phyloP scores from a whole-genome alignment of 2,329 filamentous ascomycete species.

The Verticillium nubilum region DNA sequence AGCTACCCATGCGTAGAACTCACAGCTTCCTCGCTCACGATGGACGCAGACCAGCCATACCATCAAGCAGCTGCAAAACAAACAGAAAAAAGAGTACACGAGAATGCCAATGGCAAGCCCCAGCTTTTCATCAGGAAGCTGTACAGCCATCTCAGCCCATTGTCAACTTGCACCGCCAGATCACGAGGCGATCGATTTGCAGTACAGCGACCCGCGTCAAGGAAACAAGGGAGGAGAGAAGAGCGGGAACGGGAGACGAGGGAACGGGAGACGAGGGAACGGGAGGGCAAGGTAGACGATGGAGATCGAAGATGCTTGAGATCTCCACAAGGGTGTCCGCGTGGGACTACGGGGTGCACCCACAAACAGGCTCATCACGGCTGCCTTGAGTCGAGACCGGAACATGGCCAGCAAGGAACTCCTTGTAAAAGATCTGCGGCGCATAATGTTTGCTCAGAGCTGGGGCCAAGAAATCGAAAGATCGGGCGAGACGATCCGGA shows the following conservation, averaged over 20 bases:
- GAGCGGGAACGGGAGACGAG: not conserved
- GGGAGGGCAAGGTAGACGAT: not conserved
- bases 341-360: not conserved
- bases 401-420: not conserved
- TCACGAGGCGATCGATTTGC: not conserved
- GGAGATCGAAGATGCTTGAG: not conserved
- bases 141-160: constrained; percentile 25
- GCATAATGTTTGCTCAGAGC: not conserved
- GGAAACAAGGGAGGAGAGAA: not conserved
- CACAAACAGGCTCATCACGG: not conserved
- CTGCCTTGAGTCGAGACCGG: not conserved
- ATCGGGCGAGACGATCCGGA: not conserved
- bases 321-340: not conserved
- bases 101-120: constrained; percentile 26
- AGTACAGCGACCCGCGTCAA: not conserved
- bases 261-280: not conserved
- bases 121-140: constrained; percentile 26
- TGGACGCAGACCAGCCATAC: constrained; percentile 32
- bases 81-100: constrained; percentile 28
- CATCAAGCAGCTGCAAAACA: constrained; percentile 23
- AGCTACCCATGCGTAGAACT: constrained; percentile 11
- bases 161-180: not conserved
- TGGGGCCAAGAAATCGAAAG: not conserved
- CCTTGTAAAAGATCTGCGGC: constrained; percentile 2
- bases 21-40: constrained; percentile 34